These are phyloP conservation scores for Nitzschia sp. DNA, from an alignment of 108 stramenopile genomes.

Conservation along the genomic window DNA sequence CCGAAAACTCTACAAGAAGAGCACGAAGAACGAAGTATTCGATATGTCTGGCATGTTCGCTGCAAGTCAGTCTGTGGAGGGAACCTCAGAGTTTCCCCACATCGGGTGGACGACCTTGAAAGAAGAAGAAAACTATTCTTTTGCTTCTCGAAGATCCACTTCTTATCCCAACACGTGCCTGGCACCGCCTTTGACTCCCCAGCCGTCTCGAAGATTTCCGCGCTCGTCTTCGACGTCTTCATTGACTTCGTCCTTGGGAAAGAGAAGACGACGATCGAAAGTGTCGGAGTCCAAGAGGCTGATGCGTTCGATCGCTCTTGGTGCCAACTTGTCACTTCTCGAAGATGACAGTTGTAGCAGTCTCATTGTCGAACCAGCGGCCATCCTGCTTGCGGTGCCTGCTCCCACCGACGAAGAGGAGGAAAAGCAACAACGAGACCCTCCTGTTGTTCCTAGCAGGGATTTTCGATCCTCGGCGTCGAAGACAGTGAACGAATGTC, in stretches of 20 bases:
- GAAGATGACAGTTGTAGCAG: constrained; percentile 6
- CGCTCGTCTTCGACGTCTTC: not conserved
- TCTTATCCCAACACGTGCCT: not conserved
- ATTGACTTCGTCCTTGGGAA: not conserved
- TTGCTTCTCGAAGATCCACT: not conserved
- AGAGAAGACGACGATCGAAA: constrained; percentile 4
- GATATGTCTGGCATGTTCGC: constrained; percentile 9
- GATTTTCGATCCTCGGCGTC: too few species aligned
- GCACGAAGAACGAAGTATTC: not conserved
- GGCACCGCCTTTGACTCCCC: too few species aligned
- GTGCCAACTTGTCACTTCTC: constrained; percentile 2
- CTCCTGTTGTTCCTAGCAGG: not conserved
- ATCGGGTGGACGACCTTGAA: not conserved
- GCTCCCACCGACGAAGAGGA: not conserved
- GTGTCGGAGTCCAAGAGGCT: not conserved
- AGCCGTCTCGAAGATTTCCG: too few species aligned
- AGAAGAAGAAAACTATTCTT: not conserved
- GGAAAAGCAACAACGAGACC: not conserved
- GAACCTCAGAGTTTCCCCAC: not conserved
- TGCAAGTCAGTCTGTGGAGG: not conserved
- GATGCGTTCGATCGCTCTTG: constrained; percentile 5
- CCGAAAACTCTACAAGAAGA: not conserved
- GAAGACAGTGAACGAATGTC: not conserved
- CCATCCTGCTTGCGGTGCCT: not conserved
- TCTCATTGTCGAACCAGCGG: not conserved